These are phyloP conservation scores for Trichoderma gracile DNA, from an alignment of 2,329 filamentous ascomycete genomes.

Conservation along the genomic window DNA sequence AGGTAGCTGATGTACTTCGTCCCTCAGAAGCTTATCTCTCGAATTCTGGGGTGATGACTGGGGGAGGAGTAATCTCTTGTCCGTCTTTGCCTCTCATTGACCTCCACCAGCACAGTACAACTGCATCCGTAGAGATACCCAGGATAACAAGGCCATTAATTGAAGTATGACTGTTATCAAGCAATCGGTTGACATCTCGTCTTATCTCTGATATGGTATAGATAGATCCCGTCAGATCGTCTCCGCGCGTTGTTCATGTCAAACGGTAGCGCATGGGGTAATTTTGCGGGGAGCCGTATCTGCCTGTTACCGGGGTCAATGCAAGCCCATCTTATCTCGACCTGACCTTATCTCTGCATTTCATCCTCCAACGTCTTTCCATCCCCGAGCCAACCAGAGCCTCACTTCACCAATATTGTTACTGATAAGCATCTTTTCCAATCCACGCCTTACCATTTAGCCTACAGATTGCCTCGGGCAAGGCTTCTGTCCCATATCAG, in stretches of 20 bases:
- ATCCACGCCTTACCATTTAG: not conserved
- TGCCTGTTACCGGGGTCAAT: not conserved
- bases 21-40: not conserved
- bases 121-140: constrained; percentile 2
- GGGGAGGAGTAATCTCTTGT: not conserved
- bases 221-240: not conserved
- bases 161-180: constrained; percentile 19
- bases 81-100: not conserved
- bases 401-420: not conserved
- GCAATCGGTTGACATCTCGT: not conserved
- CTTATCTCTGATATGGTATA: constrained; percentile 4
- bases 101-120: not conserved
- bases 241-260: not conserved
- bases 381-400: constrained; percentile 10
- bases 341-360: constrained; percentile 4
- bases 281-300: constrained; percentile 3
- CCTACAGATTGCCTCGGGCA: constrained; percentile 4
- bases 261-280: constrained; percentile 5
- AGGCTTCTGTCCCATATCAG: constrained; percentile 3
- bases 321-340: not conserved
- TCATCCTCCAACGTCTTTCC: not conserved
- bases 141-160: not conserved
- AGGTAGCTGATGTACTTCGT: not conserved
- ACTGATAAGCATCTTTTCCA: constrained; percentile 3
- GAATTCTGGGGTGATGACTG: not conserved